Percentiles rank a stretch among this genome's conserved stretches.
These are phyloP conservation scores for Eutypella sp. DNA, from an alignment of 2,329 filamentous ascomycete genomes.

Conservation along the genomic window DNA sequence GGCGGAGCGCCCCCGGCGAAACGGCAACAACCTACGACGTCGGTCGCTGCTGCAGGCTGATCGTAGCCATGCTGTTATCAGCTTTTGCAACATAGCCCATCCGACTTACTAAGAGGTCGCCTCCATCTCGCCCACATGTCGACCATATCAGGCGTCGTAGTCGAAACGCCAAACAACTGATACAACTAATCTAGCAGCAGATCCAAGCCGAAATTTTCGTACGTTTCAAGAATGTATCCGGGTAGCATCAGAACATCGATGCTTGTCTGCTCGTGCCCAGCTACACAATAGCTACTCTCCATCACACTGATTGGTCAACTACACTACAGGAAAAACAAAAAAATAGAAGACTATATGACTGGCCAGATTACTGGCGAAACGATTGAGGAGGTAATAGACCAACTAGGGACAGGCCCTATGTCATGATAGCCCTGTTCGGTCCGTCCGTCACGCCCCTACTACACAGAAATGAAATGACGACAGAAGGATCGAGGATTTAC, in stretches of 20 bases:
- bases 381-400: neutral
- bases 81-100: neutral
- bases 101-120: neutral
- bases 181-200: conserved; percentile 1
- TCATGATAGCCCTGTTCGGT: no score
- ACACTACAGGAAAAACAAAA: neutral
- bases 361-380: neutral
- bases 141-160: neutral
- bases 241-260: neutral
- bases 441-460: no score
- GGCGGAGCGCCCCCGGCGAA: conserved; percentile 27
- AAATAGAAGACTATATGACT: neutral
- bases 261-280: neutral
- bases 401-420: neutral
- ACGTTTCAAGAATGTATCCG: neutral
- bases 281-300: neutral
- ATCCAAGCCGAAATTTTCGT: neutral
- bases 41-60: conserved; percentile 26
- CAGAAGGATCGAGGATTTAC: neutral
- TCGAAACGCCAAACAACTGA: neutral
- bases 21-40: conserved; percentile 22
- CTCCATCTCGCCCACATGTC: neutral
- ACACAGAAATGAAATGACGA: neutral
- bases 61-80: neutral
- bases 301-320: neutral